Evolutionary conservation across 2,329 filamentous ascomycete species (phyloP), one percentile per base, ranked within the genome.

Genomic region (Hirsutella rhossiliensis): DNA sequence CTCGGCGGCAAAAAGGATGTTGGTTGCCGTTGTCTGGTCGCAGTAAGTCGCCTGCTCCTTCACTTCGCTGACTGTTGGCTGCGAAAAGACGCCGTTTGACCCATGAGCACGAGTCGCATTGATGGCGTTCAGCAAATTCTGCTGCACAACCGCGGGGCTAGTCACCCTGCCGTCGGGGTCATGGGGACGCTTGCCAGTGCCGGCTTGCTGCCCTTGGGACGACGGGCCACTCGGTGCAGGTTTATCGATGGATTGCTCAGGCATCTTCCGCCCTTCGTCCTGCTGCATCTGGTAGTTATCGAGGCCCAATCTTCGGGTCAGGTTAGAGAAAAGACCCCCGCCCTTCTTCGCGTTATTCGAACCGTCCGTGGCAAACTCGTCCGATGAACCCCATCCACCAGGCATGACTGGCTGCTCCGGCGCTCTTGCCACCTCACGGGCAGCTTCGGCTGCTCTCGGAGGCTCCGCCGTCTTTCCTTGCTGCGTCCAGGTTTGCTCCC

Each of bases 21-120:
- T 80, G 45, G 88, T 78, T 1, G 78, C 79, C 2, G 84, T 78
- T 20, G 70, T 82, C 52, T 78, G 75, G 65, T 96, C 89, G 61
- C 89, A 96, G 64, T 95, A 95, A 0, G 84, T 84, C 34, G 82
- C 77, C 52, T 87, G 84, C 61, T 95, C 88, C 56, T 84, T 84
- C 51, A 95, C 80, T 42, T 81, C 68, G 48, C 78, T 81, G 31
- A 84, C 82, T 43, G 77, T 68, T 0, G 87, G 87, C 19, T 78
- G 76, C 4, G 77, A 79, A 63, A 86, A 90, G n/a, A 95, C 64
- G 11, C 70, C 68, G 15, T 78, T 73, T 1, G 85, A 87, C 49
- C 85, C 82, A 60, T 89, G 82, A 1, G 87, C 72, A 32, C 87
- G 78, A 19, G 85, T 87, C 8, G 87, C 78, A 52, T 83, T 76